These are phyloP conservation scores for Rhipidocladum racemiflorum DNA, from an alignment of 176 grass and related monocot genomes.

Conservation along the genomic window DNA sequence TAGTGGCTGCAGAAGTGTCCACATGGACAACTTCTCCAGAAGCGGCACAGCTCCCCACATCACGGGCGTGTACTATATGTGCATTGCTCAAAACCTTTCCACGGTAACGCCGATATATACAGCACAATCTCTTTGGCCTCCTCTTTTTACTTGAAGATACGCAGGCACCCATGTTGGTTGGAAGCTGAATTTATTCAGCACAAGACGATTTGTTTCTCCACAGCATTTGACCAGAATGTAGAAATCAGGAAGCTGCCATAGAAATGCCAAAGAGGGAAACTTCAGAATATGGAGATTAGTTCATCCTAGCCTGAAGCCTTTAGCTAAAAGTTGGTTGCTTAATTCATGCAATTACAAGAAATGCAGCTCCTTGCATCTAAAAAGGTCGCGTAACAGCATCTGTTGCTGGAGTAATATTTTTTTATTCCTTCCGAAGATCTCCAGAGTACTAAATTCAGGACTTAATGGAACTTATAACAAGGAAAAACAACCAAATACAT, in stretches of 20 bases:
- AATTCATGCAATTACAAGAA: neutral
- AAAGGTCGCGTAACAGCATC: neutral
- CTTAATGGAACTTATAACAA: neutral
- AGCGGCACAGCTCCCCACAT: constrained; percentile 42
- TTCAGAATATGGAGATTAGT: neutral
- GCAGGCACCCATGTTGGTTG: constrained; percentile 57
- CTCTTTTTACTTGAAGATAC: constrained; percentile 53
- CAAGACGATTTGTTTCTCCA: constrained; percentile 22
- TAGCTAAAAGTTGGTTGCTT: neutral
- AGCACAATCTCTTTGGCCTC: constrained; percentile 41
- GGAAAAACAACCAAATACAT: neutral
- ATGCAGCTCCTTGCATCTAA: neutral
- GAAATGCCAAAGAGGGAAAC: constrained; percentile 11
- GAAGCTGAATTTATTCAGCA: constrained; percentile 15
- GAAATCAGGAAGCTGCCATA: constrained; percentile 33
- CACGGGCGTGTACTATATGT: constrained; percentile 35
- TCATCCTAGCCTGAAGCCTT: neutral
- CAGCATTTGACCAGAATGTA: constrained; percentile 7
- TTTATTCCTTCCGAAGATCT: neutral
- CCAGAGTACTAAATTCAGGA: constrained; percentile 3
- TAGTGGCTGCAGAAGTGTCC: constrained; percentile 39
- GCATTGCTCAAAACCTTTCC: constrained; percentile 66
- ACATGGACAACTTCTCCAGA: constrained; percentile 51
- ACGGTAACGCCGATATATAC: constrained; percentile 47
- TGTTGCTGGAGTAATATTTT: neutral